Evolutionary conservation across 768 basidiomycete genomes (phyloP), one percentile per base, ranked within the genome.

Genomic region (Amanita molliuscula): DNA sequence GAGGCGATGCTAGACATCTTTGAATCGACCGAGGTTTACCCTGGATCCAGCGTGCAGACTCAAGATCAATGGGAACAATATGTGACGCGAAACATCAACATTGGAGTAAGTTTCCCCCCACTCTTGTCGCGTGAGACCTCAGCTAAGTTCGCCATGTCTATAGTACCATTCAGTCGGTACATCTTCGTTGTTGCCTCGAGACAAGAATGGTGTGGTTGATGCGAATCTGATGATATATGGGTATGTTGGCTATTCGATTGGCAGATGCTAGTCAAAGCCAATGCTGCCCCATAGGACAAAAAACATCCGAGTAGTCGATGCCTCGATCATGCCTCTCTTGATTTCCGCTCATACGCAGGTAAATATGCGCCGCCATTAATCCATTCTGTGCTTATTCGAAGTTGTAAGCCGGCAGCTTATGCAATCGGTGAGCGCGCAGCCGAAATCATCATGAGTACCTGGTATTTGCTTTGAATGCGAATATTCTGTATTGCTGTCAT

Each of bases 241-340:
- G 51, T 52, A 37, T 25, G 51, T 31, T 44, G 34, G 5, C 28
- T 37, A 26, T 33, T 31, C 18, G 21, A 18, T 44, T 4, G 44
- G 10, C 13, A 1, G 11, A 13, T 31, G n/a, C 5, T 29, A 33
- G 15, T n/a, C 3, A 13, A 40, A 18, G 7, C 35, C 16, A 35
- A 6, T 15, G n/a, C 9, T 29, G 15, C 63, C 67, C 0, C 64
- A 61, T 53, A 73, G 73, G 11, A 73, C 72, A 1, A 56, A 52
- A 15, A 77, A 77, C 51, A 38, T 77, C 20, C 71, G 76, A 8
- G 72, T 78, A 18, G 72, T 64, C 10, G 76, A 77, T 54, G 43
- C 66, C 3, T 74, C 72, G 2, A 57, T 76, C 37, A 34, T 73
- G 10, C 73, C 75, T 2, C 53, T 73, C 26, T 66, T 67, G 11